Evolutionary conservation across 352 stramenopile genomes (phyloP), one percentile per base, ranked within the genome.

Genomic region (Globisporangium parvum): DNA sequence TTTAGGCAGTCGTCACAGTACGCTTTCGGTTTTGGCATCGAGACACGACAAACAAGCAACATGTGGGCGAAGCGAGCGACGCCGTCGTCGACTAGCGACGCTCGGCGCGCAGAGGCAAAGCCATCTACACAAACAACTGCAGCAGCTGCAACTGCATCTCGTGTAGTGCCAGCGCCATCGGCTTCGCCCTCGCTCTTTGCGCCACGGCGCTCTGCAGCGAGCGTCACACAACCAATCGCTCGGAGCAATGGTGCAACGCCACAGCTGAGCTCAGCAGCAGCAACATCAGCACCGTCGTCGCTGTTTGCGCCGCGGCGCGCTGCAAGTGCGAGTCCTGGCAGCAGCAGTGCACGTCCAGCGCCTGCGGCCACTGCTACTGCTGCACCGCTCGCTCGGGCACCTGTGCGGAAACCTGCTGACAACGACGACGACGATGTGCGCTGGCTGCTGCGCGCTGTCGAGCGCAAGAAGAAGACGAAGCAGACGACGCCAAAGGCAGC

Each of bases 51-150:
- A n/a, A n/a, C n/a, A n/a, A n/a, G n/a, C n/a, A n/a, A n/a, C n/a
- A 81, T 81, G 72, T 81, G 72, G 72, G 65, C 70, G 9, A 67
- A 67, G 44, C 62, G 70, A 28, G 40, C 15, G 5, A 12, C 48
- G 58, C 40, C 26, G 49, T 33, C 42, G 37, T 35, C 62, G 50
- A 53, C 9, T 21, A 37, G 21, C 33, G 35, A 50, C 14, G 28
- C 35, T 6, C 0, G 47, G 45, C n/a, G n/a, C 50, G 11, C 1
- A 31, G 28, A 6, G 1, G 37, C 49, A 56, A 26, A 39, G 31
- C 5, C 47, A 59, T 47, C 59, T 44, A 47, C 47, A n/a, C 5
- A 37, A 8, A 2, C 41, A 46, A 47, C 55, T 49, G 31, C n/a
- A 31, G 45, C 44, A 8, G 2, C 59, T 44, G 21, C 44, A 11